These are phyloP conservation scores for Arachis stenosperma DNA, from an alignment of 306 rosid species.

Conservation along the genomic window DNA sequence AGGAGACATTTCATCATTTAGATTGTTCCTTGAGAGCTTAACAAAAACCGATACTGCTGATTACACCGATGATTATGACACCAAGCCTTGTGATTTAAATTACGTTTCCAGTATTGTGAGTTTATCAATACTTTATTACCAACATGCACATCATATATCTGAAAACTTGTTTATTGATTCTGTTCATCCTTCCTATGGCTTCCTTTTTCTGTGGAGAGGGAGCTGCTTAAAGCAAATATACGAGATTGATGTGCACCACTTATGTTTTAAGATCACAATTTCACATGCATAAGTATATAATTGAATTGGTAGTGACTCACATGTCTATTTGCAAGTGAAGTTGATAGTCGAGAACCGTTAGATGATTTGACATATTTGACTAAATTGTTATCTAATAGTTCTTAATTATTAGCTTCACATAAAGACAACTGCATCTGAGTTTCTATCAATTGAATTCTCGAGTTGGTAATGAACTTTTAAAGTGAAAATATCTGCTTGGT, in stretches of 20 bases:
- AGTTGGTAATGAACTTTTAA: not conserved
- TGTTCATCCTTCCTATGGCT: conserved; percentile 9
- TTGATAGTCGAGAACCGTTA: too few species aligned
- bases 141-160: not conserved
- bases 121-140: conserved; percentile 36
- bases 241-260: not conserved
- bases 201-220: conserved; percentile 7
- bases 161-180: not conserved
- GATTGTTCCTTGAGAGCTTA: conserved; percentile 68
- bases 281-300: conserved; percentile 20
- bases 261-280: not conserved
- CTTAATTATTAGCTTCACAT: too few species aligned
- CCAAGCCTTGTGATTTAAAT: conserved; percentile 41
- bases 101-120: conserved; percentile 45
- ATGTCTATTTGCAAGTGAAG: too few species aligned
- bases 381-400: too few species aligned
- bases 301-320: not conserved
- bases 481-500: conserved; percentile 33
- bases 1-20: conserved; percentile 48
- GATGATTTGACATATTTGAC: too few species aligned
- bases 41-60: conserved; percentile 49
- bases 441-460: not conserved
- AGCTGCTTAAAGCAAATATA: conserved; percentile 1
- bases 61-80: conserved; percentile 41
- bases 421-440: too few species aligned